Percentiles rank a stretch among this genome's conserved stretches.
Evolutionary conservation across 768 basidiomycete species (phyloP).

Genomic region (Leucogyrophana mollusca): DNA sequence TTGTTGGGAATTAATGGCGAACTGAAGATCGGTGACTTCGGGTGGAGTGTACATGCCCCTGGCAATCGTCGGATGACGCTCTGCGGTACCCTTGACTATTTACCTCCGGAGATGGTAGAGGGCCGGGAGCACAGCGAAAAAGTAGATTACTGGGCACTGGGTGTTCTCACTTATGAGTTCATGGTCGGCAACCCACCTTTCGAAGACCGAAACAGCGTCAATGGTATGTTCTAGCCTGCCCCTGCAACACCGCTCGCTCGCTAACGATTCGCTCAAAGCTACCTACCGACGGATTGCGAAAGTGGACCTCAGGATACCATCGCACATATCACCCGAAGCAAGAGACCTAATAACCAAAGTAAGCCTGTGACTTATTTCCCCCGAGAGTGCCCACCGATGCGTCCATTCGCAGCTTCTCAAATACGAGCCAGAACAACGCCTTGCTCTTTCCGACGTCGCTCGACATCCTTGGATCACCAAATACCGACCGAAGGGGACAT

Average conservation of each 20-base stretch:
- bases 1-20: constrained; percentile 94
- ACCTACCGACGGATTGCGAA: constrained; percentile 88
- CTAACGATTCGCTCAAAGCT: constrained; percentile 41
- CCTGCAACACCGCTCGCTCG: background rate
- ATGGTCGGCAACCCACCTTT: constrained; percentile 83
- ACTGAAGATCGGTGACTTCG: constrained; percentile 97
- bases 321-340: constrained; percentile 41
- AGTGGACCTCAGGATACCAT: constrained; percentile 67
- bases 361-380: background rate
- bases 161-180: constrained; percentile 96
- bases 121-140: constrained; percentile 84
- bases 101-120: constrained; percentile 99
- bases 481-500: constrained; percentile 51
- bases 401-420: constrained; percentile 64
- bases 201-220: constrained; percentile 77
- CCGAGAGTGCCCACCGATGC: constrained; percentile 7
- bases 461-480: constrained; percentile 86
- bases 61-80: constrained; percentile 86
- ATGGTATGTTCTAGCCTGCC: constrained; percentile 47
- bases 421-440: constrained; percentile 73
- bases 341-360: constrained; percentile 47
- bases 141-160: constrained; percentile 96
- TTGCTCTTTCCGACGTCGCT: constrained; percentile 73
- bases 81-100: constrained; percentile 94
- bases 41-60: constrained; percentile 97